Conservation (phyloP, 2,329 filamentous ascomycete genomes). For the Shiraia sp. region DNA sequence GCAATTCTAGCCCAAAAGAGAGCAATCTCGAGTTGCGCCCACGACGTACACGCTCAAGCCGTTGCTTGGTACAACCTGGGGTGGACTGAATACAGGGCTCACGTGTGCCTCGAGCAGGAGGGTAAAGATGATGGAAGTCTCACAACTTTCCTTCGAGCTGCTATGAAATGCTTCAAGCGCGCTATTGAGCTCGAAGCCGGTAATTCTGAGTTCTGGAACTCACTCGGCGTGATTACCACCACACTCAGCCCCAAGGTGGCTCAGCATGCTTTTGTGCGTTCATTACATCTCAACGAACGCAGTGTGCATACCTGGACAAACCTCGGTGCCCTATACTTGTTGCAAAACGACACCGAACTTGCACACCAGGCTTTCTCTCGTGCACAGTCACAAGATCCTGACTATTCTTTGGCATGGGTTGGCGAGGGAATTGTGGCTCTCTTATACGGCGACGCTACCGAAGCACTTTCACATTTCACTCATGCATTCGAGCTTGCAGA, state of each 20-base stretch:
- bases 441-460: constrained; percentile 71
- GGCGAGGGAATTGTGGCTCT: constrained; percentile 87
- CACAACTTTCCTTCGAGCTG: constrained; percentile 74
- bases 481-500: constrained; percentile 94
- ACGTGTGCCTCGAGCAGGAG: constrained; percentile 63
- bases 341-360: constrained; percentile 82
- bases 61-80: constrained; percentile 98
- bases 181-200: constrained; percentile 94
- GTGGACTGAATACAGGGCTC: constrained; percentile 86
- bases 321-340: constrained; percentile 79
- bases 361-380: constrained; percentile 88
- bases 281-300: constrained; percentile 87
- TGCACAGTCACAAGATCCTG: constrained; percentile 91
- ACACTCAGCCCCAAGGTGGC: constrained; percentile 83
- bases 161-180: constrained; percentile 89
- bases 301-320: constrained; percentile 89
- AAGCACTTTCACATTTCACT: constrained; percentile 84
- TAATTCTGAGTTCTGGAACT: constrained; percentile 97
- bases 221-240: constrained; percentile 87
- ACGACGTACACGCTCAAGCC: constrained; percentile 84
- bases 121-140: constrained; percentile 43
- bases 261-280: constrained; percentile 91
- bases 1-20: constrained; percentile 86
- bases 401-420: constrained; percentile 91
- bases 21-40: constrained; percentile 71